Conservation (phyloP, 257 asterid species). For the Ilex asprella region DNA sequence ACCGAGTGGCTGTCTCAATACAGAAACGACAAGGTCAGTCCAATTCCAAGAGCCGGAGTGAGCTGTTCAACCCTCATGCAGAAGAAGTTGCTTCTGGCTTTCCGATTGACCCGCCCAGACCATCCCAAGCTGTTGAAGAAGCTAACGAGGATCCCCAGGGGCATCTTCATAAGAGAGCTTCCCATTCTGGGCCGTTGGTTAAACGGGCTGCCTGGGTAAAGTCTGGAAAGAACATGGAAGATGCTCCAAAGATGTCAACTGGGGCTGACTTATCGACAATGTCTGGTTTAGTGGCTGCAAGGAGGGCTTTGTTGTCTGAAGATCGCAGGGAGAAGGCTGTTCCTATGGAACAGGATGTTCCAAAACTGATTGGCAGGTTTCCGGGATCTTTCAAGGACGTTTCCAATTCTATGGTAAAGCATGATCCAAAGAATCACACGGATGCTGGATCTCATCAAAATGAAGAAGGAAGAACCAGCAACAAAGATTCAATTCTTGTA, state of each 20-base stretch:
- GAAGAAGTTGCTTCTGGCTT: slow-evolving; percentile 93
- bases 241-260: slow-evolving; percentile 49
- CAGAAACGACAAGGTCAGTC: slow-evolving; percentile 80
- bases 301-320: slow-evolving; percentile 74
- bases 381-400: slow-evolving; percentile 89
- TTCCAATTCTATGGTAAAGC: slow-evolving; percentile 45
- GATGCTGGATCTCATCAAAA: slow-evolving; percentile 28
- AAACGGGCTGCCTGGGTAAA: slow-evolving; percentile 82
- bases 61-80: slow-evolving; percentile 78
- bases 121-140: slow-evolving; percentile 62
- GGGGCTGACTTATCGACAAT: slow-evolving; percentile 58
- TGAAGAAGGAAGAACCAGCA: slow-evolving; percentile 47
- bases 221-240: slow-evolving; percentile 65
- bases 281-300: slow-evolving; percentile 79
- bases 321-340: slow-evolving; percentile 46
- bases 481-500: slow-evolving; percentile 53
- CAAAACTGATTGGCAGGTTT: slow-evolving; percentile 65
- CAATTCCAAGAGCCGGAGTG: slow-evolving; percentile 90
- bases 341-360: slow-evolving; percentile 47
- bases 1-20: slow-evolving; percentile 13
- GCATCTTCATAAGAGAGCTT: slow-evolving; percentile 53
- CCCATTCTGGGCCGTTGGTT: slow-evolving; percentile 92
- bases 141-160: slow-evolving; percentile 38
- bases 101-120: slow-evolving; percentile 91
- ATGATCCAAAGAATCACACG: slow-evolving; percentile 33